phyloP scores from a whole-genome alignment of 768 basidiomycete genomes.

The Tulasnella sp. region DNA sequence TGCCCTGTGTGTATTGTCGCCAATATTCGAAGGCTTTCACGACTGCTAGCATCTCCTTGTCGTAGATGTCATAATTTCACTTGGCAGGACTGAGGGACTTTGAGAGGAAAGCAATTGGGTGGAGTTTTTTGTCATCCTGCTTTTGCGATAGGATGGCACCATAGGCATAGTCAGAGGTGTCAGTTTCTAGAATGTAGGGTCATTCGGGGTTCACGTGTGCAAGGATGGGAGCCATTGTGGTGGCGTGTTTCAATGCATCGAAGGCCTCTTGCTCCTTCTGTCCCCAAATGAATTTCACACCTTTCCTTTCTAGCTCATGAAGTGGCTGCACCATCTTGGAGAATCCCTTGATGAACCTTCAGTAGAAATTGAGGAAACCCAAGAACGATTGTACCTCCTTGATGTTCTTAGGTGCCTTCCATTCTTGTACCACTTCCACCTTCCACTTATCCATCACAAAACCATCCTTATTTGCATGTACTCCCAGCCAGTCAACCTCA shows the following conservation, averaged over 20 bases:
- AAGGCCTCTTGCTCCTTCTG: too few relatives aligned
- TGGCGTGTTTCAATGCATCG: too few relatives aligned
- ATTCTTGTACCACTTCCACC: constrained; percentile 20
- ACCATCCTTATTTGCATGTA: constrained; percentile 13
- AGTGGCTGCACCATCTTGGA: constrained; percentile 17
- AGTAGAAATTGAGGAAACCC: constrained; percentile 24
- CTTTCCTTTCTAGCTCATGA: background rate
- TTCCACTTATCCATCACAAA: constrained; percentile 22
- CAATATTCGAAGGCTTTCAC: constrained; percentile 27
- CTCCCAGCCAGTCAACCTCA: constrained; percentile 19
- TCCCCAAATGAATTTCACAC: constrained; percentile 5
- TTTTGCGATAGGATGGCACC: background rate
- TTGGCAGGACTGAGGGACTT: constrained; percentile 1
- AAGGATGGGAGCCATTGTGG: too few relatives aligned
- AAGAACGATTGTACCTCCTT: constrained; percentile 22
- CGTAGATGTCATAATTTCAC: constrained; percentile 22
- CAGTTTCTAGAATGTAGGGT: background rate
- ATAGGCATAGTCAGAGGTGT: background rate
- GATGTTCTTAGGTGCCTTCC: constrained; percentile 22
- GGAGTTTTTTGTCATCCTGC: background rate
- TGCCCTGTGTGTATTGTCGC: constrained; percentile 21
- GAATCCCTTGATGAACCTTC: constrained; percentile 21
- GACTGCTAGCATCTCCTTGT: constrained; percentile 27
- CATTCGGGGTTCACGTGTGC: background rate
- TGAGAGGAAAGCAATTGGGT: constrained; percentile 13